phyloP scores from a whole-genome alignment of 192 early-diverging fungal genomes.

The Cetraspora pellucida region DNA sequence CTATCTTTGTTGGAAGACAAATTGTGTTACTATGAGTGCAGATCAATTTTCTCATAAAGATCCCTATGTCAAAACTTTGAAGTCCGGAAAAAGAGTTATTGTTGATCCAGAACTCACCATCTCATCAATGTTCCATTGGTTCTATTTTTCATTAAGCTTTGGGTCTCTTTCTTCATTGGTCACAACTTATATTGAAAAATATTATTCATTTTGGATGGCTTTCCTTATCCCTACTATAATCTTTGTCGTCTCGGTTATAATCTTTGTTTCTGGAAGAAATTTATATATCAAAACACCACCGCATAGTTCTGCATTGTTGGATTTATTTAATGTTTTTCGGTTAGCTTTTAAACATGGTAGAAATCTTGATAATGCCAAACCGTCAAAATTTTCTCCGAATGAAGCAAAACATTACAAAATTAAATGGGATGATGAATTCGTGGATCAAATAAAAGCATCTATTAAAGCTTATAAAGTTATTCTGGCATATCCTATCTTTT shows the following conservation, averaged over 20 bases:
- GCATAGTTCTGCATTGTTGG: constrained; percentile 61
- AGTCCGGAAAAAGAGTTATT: constrained; percentile 61
- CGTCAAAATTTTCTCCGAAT: constrained; percentile 47
- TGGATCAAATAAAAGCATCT: constrained; percentile 65
- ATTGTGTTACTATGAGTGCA: constrained; percentile 79
- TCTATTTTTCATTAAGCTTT: constrained; percentile 76
- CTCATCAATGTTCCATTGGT: constrained; percentile 82
- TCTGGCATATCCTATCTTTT: constrained; percentile 72
- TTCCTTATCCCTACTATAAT: constrained; percentile 59
- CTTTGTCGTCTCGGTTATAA: constrained; percentile 56
- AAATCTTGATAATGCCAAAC: constrained; percentile 66
- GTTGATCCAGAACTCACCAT: constrained; percentile 70
- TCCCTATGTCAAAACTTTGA: constrained; percentile 59
- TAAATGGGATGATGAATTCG: constrained; percentile 73
- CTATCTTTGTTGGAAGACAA: background rate
- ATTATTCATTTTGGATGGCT: constrained; percentile 60
- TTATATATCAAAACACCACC: constrained; percentile 57
- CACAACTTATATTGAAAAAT: constrained; percentile 60
- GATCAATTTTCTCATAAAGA: constrained; percentile 65
- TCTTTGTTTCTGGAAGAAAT: constrained; percentile 54
- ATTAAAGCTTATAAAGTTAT: constrained; percentile 72
- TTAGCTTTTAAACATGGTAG: constrained; percentile 42
- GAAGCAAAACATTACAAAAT: constrained; percentile 37
- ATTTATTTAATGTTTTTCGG: constrained; percentile 48
- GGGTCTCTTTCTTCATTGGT: constrained; percentile 65